Base-by-base conservation (phyloP, 2,329 filamentous ascomycete species). In the Diaporthe helianthi region DNA sequence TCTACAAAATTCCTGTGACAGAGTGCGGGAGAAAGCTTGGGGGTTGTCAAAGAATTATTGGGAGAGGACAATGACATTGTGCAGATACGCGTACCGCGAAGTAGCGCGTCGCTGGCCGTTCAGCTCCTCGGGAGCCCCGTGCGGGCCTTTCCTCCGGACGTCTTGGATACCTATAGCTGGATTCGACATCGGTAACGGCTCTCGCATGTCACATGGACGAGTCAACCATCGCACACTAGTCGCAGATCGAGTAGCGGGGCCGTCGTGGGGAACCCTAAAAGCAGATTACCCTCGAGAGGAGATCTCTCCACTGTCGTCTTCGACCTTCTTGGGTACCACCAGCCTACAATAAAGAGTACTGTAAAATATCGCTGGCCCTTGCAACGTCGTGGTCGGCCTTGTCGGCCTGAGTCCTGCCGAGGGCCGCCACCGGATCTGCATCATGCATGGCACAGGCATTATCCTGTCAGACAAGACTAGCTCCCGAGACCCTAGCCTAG, bases 401-500 rank as follows among this genome's bases (percentile, higher is more conserved):
- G 38, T 60, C 38, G 55, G 58, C 19, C 7, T 61, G 41, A 33
- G 41, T 46, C 22, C 58, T 46, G 41, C 41, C 58, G 41, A 49
- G 44, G 58, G 58, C n/a, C 24, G 29, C n/a, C 5, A 22, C 12
- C 29, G 58, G 58, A 63, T 63, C 58, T 63, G 38, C 58, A 19
- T 36, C 58, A 63, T 63, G 58, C 58, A 63, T 49, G 15, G 29
- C 44, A 47, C 58, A 63, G 58, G 44, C 58, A 63, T 49, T n/a
- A 63, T 36, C 58, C 58, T 63, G 58, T 49, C 44, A 63, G n/a
- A 44, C 1, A 5, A 31, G 29, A 33, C 44, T 63, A 63, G 58
- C 58, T 63, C 44, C 58, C 58, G 58, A 63, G 44, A 63, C 33
- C 58, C 58, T 49, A 10, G 58, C 58, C 44, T 63, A 41, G 58